Evolutionary conservation across 345 rosid genomes (phyloP).

Genomic region (Clausena lansium): DNA sequence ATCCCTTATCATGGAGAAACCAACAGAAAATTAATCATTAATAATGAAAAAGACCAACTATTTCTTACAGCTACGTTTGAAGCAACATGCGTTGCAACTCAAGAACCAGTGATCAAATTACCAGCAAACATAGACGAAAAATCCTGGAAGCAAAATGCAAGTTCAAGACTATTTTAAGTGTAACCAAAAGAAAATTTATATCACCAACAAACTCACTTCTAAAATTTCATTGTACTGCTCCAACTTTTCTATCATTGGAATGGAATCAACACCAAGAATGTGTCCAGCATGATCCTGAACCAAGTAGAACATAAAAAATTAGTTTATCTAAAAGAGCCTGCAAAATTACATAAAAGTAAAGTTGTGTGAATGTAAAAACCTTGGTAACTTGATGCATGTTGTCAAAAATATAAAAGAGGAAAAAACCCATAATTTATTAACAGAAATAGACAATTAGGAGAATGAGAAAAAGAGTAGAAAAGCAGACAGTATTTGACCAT

Average conservation of each 20-base stretch:
- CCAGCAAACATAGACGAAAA: not conserved
- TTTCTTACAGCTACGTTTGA: not conserved
- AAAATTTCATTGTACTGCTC: constrained; percentile 78
- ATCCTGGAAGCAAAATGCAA: constrained; percentile 8
- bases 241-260: constrained; percentile 78
- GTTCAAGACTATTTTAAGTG: not conserved
- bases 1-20: not conserved
- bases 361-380: not conserved
- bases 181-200: not conserved
- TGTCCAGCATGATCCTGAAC: constrained; percentile 94
- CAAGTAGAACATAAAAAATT: constrained; percentile 21
- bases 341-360: not conserved
- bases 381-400: not conserved
- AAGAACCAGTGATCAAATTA: not conserved
- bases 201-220: constrained; percentile 51
- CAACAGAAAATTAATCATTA: not conserved
- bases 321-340: not conserved
- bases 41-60: not conserved
- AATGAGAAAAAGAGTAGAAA: not conserved
- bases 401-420: not conserved
- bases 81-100: not conserved
- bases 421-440: not conserved
- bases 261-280: constrained; percentile 84
- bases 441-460: not conserved
- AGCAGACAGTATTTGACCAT: not conserved